A percentile compares a stretch with the other conserved stretches of the same genome.
Conservation (phyloP, 805 yeast species). For the Candida pini region DNA sequence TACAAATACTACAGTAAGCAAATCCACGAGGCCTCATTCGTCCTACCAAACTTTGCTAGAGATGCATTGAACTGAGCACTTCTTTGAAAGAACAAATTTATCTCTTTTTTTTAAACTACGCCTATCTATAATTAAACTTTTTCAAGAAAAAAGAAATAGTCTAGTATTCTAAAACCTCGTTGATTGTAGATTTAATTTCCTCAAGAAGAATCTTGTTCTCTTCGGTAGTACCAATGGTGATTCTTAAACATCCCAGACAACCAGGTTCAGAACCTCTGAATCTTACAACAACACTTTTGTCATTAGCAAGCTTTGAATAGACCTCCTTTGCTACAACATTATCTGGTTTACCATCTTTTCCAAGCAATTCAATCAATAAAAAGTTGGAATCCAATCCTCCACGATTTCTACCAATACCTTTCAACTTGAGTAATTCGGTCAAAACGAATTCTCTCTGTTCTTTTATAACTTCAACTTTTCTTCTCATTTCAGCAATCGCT, state of each 20-base stretch:
- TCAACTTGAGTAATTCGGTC: constrained; percentile 45
- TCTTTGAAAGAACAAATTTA: not conserved
- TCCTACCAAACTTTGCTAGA: constrained; percentile 80
- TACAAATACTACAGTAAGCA: constrained; percentile 61
- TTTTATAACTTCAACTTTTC: constrained; percentile 42
- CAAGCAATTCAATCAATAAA: constrained; percentile 65
- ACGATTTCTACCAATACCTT: constrained; percentile 64
- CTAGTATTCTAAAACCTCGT: constrained; percentile 6
- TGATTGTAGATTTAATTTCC: constrained; percentile 19
- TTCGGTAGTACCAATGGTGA: constrained; percentile 77
- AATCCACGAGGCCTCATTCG: constrained; percentile 69
- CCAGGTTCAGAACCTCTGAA: constrained; percentile 89
- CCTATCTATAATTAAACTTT: not conserved
- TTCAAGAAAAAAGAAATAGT: not conserved
- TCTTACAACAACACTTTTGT: constrained; percentile 77
- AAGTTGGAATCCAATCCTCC: constrained; percentile 90
- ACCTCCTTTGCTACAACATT: constrained; percentile 60
- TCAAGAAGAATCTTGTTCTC: constrained; percentile 61
- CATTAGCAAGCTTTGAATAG: constrained; percentile 66
- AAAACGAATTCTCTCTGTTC: constrained; percentile 53
- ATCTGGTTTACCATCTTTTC: constrained; percentile 56
- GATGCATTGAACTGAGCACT: constrained; percentile 20
- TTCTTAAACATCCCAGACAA: constrained; percentile 81
- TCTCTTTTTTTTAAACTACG: not conserved
- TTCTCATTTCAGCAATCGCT: constrained; percentile 56